phyloP scores from a whole-genome alignment of 2,329 filamentous ascomycete genomes.

The Colletotrichum higginsianum region DNA sequence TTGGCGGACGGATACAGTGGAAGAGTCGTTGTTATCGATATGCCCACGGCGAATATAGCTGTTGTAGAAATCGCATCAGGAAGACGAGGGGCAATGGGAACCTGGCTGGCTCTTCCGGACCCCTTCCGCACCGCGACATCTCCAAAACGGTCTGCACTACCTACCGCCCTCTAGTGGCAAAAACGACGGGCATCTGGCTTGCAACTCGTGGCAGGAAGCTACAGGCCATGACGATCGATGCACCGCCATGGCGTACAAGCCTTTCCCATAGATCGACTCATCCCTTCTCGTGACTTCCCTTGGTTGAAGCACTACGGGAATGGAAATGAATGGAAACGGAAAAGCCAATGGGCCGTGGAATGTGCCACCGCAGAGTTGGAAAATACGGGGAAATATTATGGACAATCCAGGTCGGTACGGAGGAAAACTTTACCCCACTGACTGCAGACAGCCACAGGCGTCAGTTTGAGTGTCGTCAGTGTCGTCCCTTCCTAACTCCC shows the following conservation, averaged over 20 bases:
- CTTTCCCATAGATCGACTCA: background rate
- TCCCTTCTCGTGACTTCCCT: background rate
- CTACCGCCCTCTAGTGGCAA: background rate
- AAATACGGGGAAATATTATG: conserved; percentile 27
- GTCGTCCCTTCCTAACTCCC: conserved; percentile 20
- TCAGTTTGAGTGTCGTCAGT: background rate
- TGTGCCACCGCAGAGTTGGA: conserved; percentile 25
- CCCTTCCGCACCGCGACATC: background rate
- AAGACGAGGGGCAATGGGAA: background rate
- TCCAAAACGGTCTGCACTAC: background rate
- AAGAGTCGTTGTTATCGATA: too few species aligned
- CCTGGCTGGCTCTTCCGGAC: background rate
- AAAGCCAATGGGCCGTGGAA: conserved; percentile 4
- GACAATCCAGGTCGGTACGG: background rate
- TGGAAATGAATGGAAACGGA: conserved; percentile 1
- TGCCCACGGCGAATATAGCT: background rate
- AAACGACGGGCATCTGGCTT: background rate
- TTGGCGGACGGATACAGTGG: background rate
- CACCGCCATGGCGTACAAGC: background rate
- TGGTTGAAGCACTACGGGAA: conserved; percentile 1
- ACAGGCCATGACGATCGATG: background rate
- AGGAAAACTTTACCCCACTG: background rate
- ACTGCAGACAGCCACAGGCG: conserved; percentile 5
- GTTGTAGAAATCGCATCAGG: background rate
- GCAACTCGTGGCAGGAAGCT: background rate